Percentiles rank a stretch among this genome's conserved stretches.
phyloP scores from a whole-genome alignment of 192 early-diverging fungal genomes.

The Umbelopsis isabellina region DNA sequence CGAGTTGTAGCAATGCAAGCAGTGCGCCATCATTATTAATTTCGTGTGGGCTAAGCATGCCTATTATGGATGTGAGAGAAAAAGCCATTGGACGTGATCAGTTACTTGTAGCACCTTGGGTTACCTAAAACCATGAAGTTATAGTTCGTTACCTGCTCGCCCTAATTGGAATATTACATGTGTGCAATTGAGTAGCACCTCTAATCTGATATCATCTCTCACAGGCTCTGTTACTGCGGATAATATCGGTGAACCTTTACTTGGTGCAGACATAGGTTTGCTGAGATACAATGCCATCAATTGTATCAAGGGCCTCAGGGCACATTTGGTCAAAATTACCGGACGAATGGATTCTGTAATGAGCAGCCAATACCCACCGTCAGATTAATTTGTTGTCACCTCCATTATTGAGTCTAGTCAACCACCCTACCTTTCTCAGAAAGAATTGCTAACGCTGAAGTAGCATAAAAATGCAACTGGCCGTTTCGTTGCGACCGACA shows the following conservation, averaged over 20 bases:
- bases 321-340: conserved; percentile 53
- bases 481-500: conserved; percentile 41
- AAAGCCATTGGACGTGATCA: no score
- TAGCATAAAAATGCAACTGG: conserved; percentile 51
- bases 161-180: conserved; percentile 30
- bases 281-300: conserved; percentile 25
- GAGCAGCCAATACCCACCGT: background rate
- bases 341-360: conserved; percentile 50
- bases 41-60: conserved; percentile 26
- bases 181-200: conserved; percentile 27
- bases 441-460: conserved; percentile 51
- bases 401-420: no score
- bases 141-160: conserved; percentile 15
- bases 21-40: conserved; percentile 33
- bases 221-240: background rate
- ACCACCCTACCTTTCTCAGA: conserved; percentile 49
- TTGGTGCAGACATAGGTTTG: background rate
- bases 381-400: no score
- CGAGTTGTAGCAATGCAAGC: conserved; percentile 28
- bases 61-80: background rate
- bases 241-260: background rate
- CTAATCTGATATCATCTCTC: conserved; percentile 12
- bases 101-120: no score
- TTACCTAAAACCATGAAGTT: no score
- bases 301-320: conserved; percentile 48